These are phyloP conservation scores for Russula sp. DNA, from an alignment of 768 basidiomycete species.

Conservation along the genomic window DNA sequence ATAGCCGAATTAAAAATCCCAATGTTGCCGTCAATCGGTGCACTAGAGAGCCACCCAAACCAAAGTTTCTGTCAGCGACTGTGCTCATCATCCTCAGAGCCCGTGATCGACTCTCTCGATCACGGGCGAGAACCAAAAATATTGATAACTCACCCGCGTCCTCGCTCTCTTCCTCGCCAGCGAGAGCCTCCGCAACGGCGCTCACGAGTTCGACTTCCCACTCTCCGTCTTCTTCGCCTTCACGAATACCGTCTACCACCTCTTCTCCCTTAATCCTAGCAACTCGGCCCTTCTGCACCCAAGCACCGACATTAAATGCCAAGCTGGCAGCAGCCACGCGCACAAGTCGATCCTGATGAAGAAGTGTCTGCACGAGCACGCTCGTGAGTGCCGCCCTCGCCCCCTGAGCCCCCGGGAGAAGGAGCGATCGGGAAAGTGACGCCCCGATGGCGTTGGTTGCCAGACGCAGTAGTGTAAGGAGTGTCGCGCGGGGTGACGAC, in stretches of 20 bases:
- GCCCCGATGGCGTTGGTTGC: conserved; percentile 65
- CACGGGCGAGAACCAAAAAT: conserved; percentile 15
- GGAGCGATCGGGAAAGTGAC: conserved; percentile 41
- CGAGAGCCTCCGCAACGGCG: conserved; percentile 77
- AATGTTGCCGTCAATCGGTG: conserved; percentile 80
- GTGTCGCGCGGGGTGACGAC: conserved; percentile 43
- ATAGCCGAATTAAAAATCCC: conserved; percentile 70
- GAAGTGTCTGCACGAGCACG: conserved; percentile 61
- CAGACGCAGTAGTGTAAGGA: conserved; percentile 65
- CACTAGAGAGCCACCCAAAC: conserved; percentile 43
- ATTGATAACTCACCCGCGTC: conserved; percentile 64
- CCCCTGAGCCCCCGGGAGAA: conserved; percentile 37
- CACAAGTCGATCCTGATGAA: conserved; percentile 65
- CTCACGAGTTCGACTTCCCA: conserved; percentile 85
- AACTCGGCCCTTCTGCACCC: conserved; percentile 60
- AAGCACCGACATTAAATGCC: conserved; percentile 69
- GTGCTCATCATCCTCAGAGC: neutral
- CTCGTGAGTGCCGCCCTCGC: conserved; percentile 44
- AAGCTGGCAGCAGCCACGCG: conserved; percentile 80
- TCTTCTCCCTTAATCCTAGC: conserved; percentile 40
- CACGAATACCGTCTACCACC: conserved; percentile 36
- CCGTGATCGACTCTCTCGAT: neutral
- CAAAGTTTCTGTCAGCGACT: neutral
- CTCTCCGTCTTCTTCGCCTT: conserved; percentile 60
- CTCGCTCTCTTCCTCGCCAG: conserved; percentile 65